These are phyloP conservation scores for Torulaspora microellipsoides DNA, from an alignment of 805 yeast genomes.

Conservation along the genomic window DNA sequence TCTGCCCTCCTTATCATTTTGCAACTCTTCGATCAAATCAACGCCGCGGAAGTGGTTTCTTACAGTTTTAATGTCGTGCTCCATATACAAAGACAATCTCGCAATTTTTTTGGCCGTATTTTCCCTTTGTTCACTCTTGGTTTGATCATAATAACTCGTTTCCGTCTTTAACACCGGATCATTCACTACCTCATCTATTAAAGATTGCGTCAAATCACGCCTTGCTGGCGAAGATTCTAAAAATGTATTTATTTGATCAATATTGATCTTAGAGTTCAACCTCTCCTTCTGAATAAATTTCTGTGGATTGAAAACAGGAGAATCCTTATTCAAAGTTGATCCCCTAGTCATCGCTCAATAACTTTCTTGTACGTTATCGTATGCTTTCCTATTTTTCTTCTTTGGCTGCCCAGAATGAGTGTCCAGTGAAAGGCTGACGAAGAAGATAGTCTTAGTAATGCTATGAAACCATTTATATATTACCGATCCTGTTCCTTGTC, in stretches of 20 bases:
- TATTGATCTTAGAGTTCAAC: conserved; percentile 38
- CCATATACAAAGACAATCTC: conserved; percentile 59
- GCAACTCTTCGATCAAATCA: conserved; percentile 27
- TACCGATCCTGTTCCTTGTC: no score
- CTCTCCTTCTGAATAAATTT: conserved; percentile 42
- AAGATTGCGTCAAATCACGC: conserved; percentile 43
- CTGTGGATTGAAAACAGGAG: conserved; percentile 27
- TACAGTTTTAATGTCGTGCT: conserved; percentile 33
- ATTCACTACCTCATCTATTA: conserved; percentile 56
- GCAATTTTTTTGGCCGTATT: conserved; percentile 57
- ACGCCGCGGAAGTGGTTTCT: conserved; percentile 20
- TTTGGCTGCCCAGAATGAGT: no score
- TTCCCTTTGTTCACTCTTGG: conserved; percentile 54
- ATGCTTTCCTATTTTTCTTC: no score
- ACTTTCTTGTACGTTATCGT: no score
- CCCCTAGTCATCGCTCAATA: conserved; percentile 27
- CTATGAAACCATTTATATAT: no score
- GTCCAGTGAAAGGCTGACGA: no score
- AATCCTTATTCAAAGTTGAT: conserved; percentile 18
- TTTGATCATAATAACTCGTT: conserved; percentile 52
- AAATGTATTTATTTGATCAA: conserved; percentile 49
- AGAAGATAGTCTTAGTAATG: no score
- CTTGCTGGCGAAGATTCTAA: conserved; percentile 47
- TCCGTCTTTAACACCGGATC: conserved; percentile 61
- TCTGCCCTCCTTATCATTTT: conserved; percentile 14